Evolutionary conservation across 768 basidiomycete genomes (phyloP).

Genomic region (Rhizopogon rudus): DNA sequence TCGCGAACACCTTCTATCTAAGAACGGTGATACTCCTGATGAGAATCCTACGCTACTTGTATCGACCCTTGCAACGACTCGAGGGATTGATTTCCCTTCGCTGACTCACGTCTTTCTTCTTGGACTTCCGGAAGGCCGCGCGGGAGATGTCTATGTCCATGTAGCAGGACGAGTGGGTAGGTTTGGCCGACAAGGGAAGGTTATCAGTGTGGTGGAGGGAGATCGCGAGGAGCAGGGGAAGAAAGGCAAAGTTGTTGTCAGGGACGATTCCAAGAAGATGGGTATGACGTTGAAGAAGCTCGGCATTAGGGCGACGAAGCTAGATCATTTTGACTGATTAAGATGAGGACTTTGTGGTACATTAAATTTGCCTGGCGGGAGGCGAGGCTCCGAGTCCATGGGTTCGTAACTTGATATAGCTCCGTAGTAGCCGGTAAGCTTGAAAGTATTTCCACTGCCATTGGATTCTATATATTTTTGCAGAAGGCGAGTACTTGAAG

Average conservation of each 20-base stretch:
- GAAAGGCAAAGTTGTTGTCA: slow-evolving; percentile 21
- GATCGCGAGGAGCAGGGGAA: slow-evolving; percentile 22
- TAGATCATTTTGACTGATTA: slow-evolving; percentile 46
- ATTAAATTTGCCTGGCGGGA: not conserved
- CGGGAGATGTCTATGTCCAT: slow-evolving; percentile 62
- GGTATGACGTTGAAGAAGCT: slow-evolving; percentile 39
- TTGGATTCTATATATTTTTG: no score
- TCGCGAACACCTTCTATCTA: slow-evolving; percentile 36
- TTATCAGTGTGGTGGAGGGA: slow-evolving; percentile 54
- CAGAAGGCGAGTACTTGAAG: no score
- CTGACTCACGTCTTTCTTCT: slow-evolving; percentile 73
- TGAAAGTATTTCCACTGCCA: no score
- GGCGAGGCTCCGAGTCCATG: no score
- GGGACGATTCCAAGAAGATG: slow-evolving; percentile 37
- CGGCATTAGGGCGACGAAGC: slow-evolving; percentile 38
- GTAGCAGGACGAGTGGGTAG: slow-evolving; percentile 73
- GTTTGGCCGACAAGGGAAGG: slow-evolving; percentile 61
- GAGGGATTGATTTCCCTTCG: slow-evolving; percentile 68
- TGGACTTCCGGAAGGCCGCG: slow-evolving; percentile 49
- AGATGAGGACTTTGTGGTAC: not conserved
- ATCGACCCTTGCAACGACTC: slow-evolving; percentile 61
- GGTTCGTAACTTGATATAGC: no score
- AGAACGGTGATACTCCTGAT: slow-evolving; percentile 23
- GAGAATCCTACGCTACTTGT: slow-evolving; percentile 64
- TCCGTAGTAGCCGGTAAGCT: no score